Base-by-base conservation (phyloP, 2,329 filamentous ascomycete genomes). In the Blastomyces emzantsi region DNA sequence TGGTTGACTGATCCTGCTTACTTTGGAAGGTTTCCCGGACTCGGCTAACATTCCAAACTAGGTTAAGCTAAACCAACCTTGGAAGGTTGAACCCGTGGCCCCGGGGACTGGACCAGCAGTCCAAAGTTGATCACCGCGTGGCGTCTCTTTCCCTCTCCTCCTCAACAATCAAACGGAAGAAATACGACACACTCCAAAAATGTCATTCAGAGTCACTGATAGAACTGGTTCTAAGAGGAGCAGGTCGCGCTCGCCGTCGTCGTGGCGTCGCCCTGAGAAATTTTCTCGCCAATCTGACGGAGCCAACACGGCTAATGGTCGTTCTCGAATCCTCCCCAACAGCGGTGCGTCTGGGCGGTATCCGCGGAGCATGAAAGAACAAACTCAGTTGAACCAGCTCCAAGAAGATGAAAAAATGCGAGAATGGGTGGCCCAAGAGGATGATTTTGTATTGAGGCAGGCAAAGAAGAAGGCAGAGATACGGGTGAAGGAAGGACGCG, bases 381-480 rank as follows among this genome's bases (percentile, higher is more conserved):
- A 81, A 67, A 73, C 78, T 60, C 76, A 76, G 5, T 70, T 79
- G 60, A 81, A 81, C 64, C 77, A 80, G 70, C 77, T 90, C 66
- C 88, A 88, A 64, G 85, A 91, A 73, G 89, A 92, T 70, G 87
- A 92, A 72, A 88, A 91, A 72, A 89, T 87, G 68, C 82, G 87
- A 33, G 84, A 88, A 72, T 99, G 94, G 82, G 90, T 97, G 25
- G 90, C 93, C 61, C 90, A 96, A 70, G 94, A 99, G 76, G 94
- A 99, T 79, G 87, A 89, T 67, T 99, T 99, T 72, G 94, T 97
- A 63, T 80, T 99, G 72, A 92, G 92, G 76, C 94, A 99, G 78
- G 89, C 93, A 57, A 99, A 97, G 82, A 97, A 95, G 81, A 97
- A 97, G 80, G 93, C 94, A 52, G 90, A 92, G 68, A 95, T 99